Evolutionary conservation across 148 eudicot genomes (phyloP).

Genomic region (Rhododendron mucronatum): DNA sequence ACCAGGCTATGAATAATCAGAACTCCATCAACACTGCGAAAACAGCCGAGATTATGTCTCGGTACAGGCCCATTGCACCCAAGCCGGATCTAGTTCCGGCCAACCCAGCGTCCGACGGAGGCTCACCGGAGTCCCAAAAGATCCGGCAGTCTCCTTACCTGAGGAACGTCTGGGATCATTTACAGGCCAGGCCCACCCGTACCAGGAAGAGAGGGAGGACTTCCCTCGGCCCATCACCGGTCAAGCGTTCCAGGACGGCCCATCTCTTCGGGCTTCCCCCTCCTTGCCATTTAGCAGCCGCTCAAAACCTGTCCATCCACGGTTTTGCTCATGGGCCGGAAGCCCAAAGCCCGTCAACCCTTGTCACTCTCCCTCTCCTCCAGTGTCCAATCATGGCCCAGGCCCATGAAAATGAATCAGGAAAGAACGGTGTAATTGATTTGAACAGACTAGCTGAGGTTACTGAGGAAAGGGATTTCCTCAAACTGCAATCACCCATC

Average conservation of each 20-base stretch:
- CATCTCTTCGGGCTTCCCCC: background rate
- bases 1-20: background rate
- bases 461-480: constrained; percentile 45
- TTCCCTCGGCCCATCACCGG: background rate
- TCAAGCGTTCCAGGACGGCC: background rate
- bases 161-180: background rate
- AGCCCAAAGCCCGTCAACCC: constrained; percentile 8
- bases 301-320: background rate
- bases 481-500: constrained; percentile 27
- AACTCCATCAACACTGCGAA: background rate
- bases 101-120: background rate
- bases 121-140: background rate
- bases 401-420: background rate
- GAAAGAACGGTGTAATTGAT: constrained; percentile 21
- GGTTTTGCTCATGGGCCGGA: background rate
- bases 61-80: background rate
- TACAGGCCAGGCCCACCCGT: background rate
- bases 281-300: background rate
- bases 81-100: background rate
- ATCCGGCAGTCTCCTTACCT: background rate
- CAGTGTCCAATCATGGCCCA: constrained; percentile 3
- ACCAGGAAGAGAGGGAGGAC: constrained; percentile 2
- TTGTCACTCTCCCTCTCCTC: constrained; percentile 28
- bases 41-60: background rate
- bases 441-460: constrained; percentile 27